Evolutionary conservation across 331 rosid genomes (phyloP).

Genomic region (Malus hybrid): DNA sequence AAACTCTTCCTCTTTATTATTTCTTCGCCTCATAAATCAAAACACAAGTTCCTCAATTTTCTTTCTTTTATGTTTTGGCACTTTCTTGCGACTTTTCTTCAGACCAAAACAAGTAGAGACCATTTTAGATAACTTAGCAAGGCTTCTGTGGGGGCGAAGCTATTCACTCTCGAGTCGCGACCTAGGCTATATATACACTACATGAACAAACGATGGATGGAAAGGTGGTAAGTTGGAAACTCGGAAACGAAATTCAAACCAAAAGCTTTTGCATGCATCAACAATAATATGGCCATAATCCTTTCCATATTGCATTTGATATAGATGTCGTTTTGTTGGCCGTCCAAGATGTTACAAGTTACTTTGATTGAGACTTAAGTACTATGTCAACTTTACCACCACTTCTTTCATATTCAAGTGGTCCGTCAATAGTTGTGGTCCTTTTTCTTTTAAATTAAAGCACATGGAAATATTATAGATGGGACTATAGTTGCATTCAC

Average conservation of each 20-base stretch:
- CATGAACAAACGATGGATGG: too few species aligned
- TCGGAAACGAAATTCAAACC: too few species aligned
- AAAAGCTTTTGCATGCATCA: too few species aligned
- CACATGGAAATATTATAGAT: background rate
- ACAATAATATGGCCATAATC: too few species aligned
- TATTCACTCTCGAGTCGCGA: too few species aligned
- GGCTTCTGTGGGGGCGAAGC: too few species aligned
- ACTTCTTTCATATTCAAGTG: background rate
- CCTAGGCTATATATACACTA: too few species aligned
- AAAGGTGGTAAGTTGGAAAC: too few species aligned
- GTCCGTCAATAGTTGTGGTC: conserved; percentile 5
- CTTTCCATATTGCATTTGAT: too few species aligned
- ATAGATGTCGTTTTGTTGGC: background rate
- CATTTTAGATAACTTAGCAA: too few species aligned
- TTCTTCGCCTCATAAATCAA: background rate
- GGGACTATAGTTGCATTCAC: too few species aligned
- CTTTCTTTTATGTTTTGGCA: background rate
- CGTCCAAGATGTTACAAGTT: background rate
- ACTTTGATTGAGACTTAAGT: background rate
- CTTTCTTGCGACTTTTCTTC: background rate
- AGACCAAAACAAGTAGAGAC: background rate
- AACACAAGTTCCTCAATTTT: background rate
- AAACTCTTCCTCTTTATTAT: background rate
- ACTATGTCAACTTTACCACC: background rate
- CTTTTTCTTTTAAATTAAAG: background rate